These are phyloP conservation scores for Phlyctochytrium arcticum DNA, from an alignment of 192 early-diverging fungal genomes.

Conservation along the genomic window DNA sequence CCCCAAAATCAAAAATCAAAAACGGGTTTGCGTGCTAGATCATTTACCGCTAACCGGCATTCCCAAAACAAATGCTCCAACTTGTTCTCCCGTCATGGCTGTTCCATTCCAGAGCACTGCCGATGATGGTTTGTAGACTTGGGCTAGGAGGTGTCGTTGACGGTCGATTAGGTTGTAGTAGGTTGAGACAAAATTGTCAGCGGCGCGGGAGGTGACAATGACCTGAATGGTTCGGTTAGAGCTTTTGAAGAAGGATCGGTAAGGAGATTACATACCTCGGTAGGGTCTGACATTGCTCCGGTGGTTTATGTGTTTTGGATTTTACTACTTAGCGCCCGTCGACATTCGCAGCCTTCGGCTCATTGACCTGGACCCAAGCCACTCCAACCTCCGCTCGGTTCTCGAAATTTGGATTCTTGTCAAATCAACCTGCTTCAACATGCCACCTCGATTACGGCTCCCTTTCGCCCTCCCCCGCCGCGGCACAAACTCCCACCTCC, in stretches of 20 bases:
- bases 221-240: too few relatives aligned
- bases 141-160: slow-evolving; percentile 38
- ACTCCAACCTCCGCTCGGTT: too few relatives aligned
- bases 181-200: slow-evolving; percentile 29
- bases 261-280: too few relatives aligned
- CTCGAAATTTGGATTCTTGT: not conserved
- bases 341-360: too few relatives aligned
- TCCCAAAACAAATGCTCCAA: slow-evolving; percentile 27
- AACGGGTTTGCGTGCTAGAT: not conserved
- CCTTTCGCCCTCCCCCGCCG: not conserved
- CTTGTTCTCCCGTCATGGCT: slow-evolving; percentile 22
- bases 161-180: slow-evolving; percentile 39
- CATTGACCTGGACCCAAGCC: too few relatives aligned
- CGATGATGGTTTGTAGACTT: slow-evolving; percentile 36
- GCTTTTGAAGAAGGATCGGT: too few relatives aligned
- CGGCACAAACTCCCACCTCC: slow-evolving; percentile 10
- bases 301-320: too few relatives aligned
- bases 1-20: not conserved
- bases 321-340: too few relatives aligned
- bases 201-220: slow-evolving; percentile 11
- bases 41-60: slow-evolving; percentile 33
- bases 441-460: too few relatives aligned
- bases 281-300: too few relatives aligned
- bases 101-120: slow-evolving; percentile 42
- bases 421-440: not conserved